Conservation (phyloP, 192 early-diverging fungal species). For the Coemansia furcata region DNA sequence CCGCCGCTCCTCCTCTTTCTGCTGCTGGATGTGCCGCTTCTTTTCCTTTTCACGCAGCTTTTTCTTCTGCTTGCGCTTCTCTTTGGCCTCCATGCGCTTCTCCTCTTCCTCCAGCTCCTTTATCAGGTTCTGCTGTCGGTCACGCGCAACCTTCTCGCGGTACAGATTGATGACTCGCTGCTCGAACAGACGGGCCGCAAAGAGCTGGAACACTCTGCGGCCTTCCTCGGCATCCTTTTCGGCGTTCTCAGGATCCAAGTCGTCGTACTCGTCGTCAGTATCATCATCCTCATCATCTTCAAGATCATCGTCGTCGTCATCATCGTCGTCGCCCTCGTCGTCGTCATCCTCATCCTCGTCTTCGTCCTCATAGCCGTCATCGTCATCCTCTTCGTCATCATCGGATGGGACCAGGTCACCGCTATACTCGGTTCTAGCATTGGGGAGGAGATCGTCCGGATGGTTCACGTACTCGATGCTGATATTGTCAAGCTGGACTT, state of each 20-base stretch:
- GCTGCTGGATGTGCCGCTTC: constrained; percentile 48
- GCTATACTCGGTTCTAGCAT: background rate
- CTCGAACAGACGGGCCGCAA: constrained; percentile 97
- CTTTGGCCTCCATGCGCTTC: constrained; percentile 57
- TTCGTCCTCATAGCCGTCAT: constrained; percentile 12
- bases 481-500: background rate
- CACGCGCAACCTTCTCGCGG: constrained; percentile 89
- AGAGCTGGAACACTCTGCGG: constrained; percentile 91
- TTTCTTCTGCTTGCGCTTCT: constrained; percentile 69
- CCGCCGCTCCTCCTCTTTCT: constrained; percentile 40
- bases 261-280: constrained; percentile 65
- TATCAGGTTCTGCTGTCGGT: constrained; percentile 83
- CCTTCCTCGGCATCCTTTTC: constrained; percentile 92
- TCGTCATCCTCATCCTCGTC: constrained; percentile 14
- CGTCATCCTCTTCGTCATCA: constrained; percentile 12
- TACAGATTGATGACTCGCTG: constrained; percentile 92
- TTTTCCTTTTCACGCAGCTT: constrained; percentile 61
- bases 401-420: background rate
- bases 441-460: background rate
- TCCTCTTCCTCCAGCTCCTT: constrained; percentile 88
- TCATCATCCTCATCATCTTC: constrained; percentile 62
- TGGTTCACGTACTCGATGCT: background rate
- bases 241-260: constrained; percentile 61
- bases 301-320: constrained; percentile 52
- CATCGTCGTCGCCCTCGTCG: constrained; percentile 14